A percentile compares a stretch with the other conserved stretches of the same genome.
Conservation (phyloP, 139 green algal genomes). For the Chlorella sp. region DNA sequence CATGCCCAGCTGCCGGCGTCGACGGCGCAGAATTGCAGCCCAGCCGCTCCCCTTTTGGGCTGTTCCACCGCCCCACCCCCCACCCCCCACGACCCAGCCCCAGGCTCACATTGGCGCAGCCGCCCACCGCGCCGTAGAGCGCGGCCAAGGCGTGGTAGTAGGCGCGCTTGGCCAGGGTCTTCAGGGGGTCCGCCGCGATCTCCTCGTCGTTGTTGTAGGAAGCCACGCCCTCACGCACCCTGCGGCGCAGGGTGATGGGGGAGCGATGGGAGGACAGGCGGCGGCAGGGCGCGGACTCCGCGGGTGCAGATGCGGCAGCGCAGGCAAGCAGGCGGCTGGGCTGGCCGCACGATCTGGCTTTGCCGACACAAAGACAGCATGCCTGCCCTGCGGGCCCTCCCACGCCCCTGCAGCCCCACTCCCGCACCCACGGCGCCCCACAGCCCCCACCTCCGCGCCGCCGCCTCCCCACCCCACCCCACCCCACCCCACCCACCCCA, state of each 20-base stretch:
- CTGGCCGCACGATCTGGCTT: background rate
- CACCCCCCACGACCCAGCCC: too few relatives aligned
- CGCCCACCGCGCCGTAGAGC: constrained; percentile 71
- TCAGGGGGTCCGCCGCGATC: constrained; percentile 36
- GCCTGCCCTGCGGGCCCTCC: too few relatives aligned
- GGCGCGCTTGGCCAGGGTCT: constrained; percentile 71
- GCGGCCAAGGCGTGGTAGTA: constrained; percentile 87
- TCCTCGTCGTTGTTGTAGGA: constrained; percentile 81
- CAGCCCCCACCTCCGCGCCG: background rate
- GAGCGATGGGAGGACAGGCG: background rate
- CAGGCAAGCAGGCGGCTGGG: background rate
- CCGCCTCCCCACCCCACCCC: background rate
- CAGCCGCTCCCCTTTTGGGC: too few relatives aligned
- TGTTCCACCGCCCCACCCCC: too few relatives aligned
- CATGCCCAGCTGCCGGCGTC: background rate
- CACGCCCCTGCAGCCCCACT: too few relatives aligned
- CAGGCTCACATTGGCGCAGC: constrained; percentile 43
- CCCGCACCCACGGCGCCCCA: too few relatives aligned
- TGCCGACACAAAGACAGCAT: too few relatives aligned
- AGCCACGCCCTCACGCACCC: constrained; percentile 22
- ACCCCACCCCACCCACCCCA: background rate
- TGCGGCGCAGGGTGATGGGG: background rate
- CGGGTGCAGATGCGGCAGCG: background rate
- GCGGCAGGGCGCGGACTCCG: background rate
- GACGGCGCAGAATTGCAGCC: background rate